Evolutionary conservation across 163 green algal species (phyloP).

Genomic region (Smithsoniella earleae): DNA sequence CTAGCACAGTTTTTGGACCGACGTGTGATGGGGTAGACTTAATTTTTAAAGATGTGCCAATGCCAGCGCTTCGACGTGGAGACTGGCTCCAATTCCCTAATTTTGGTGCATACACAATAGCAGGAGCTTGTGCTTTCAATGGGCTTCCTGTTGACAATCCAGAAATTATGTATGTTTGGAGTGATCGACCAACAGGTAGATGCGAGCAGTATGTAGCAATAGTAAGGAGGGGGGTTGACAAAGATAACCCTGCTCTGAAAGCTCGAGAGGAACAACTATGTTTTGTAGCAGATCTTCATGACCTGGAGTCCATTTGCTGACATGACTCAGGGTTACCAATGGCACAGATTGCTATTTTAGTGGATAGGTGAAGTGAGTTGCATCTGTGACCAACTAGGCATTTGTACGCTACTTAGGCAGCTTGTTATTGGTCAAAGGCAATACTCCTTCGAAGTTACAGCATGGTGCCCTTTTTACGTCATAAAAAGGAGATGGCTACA

Average conservation of each 20-base stretch:
- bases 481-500: too few relatives aligned
- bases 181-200: not conserved
- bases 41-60: conserved; percentile 49
- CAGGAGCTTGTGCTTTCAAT: conserved; percentile 88
- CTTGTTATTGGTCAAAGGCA: too few relatives aligned
- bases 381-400: too few relatives aligned
- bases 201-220: conserved; percentile 18
- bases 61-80: conserved; percentile 76
- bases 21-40: conserved; percentile 92
- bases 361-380: too few relatives aligned
- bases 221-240: conserved; percentile 1
- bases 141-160: conserved; percentile 33
- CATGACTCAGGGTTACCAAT: too few relatives aligned
- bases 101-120: conserved; percentile 88
- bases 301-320: conserved; percentile 29
- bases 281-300: conserved; percentile 24
- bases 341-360: too few relatives aligned
- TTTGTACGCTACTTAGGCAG: too few relatives aligned
- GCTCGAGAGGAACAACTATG: conserved; percentile 19
- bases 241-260: not conserved
- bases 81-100: conserved; percentile 91
- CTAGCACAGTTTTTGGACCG: conserved; percentile 86
- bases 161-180: conserved; percentile 22
- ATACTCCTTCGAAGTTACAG: too few relatives aligned
- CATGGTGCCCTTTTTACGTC: too few relatives aligned